Base-by-base conservation (phyloP, 106 monocot genomes). In the Allium cepa region DNA sequence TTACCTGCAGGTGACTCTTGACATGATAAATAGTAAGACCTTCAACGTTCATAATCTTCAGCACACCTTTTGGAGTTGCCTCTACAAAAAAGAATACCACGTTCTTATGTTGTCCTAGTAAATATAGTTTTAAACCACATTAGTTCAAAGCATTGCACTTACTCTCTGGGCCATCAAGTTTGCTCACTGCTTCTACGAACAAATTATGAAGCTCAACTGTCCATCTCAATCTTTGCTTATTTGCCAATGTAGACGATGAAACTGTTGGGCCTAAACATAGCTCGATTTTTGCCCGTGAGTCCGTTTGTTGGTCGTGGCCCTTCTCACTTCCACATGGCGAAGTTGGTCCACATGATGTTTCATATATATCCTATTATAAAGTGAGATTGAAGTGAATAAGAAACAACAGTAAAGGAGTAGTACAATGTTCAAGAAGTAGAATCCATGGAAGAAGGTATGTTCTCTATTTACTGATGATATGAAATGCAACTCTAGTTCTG, bases 1-100 rank as follows among this genome's bases (percentile, higher is more conserved):
- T 6, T 77, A 94, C 94, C 94, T 94, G 94, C 73, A 94, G 77
- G 62, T 94, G 94, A 75, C 94, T 94, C 76, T 94, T 94, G 45
- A 94, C 84, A 75, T 94, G 94, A 84, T 90, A 94, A 26, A 94
- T 94, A 8, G 90, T 90, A 57, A 95, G 79, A 15, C 87, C 90
- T 55, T 94, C 91, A 18, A 87, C 87, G 76, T 88, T 81, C 90
- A 94, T 94, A 59, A 88, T 90, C 66, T 91, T 94, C 64, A 94
- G 63, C 45, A 94, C 90, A 75, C 81, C 82, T 69, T 94, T 94
- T 45, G 94, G 94, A 79, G 94, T 94, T 72, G 90, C 94, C 72
- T 91, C 94, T 94, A 77, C 72, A 75, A 61, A 45, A 70, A 27
- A 79, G 46, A 46, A 13, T 63, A 14, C 12, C 4, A 64, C n/a